Base-by-base conservation (phyloP, 176 grass and related monocot genomes). In the Canna indica region DNA sequence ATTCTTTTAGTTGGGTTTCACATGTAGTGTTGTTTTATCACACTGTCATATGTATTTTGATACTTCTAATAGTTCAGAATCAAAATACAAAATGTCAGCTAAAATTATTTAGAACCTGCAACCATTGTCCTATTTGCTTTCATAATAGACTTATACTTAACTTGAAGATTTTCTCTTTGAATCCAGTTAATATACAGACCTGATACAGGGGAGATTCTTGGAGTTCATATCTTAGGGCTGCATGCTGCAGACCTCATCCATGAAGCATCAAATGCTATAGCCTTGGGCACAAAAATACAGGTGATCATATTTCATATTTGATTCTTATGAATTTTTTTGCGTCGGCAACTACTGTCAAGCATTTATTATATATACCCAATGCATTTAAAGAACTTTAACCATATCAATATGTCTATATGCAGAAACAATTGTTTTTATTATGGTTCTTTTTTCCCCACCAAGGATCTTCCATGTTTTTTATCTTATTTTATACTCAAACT, bases 201-300 rank as follows among this genome's bases (percentile, higher is more conserved):
- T 79, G 93, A 97, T 69, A 97, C 84, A 0, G 88, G 88, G 24
- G 93, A 97, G 76, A 97, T 97, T 83, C 83, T 92, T 63, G 94
- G 94, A 24, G 86, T 92, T 78, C 89, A 97, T 78, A 97, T 97
- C 86, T 81, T 97, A 71, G 89, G 94, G 70, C 78, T 97, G 77
- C 94, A 97, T 77, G 94, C 89, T 69, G 84, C 89, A 47, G 89
- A 92, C 73, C 94, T 97, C 44, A 97, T 97, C 76, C 84, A 97
- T 1, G 86, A 97, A 69, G 86, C 94, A 4, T 97, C 94, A 31
- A 97, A 97, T 83, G 89, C 94, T 36, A 92, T 92, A 32, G 94
- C 89, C 66, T 59, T 92, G 77, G 89, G 94, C 75, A 97, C 86
- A 67, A 42, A 74, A 60, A 52, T 97, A 44, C 88, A 90, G 77